Evolutionary conservation across 352 stramenopile species (phyloP).

Genomic region (Lagenidium sp.): DNA sequence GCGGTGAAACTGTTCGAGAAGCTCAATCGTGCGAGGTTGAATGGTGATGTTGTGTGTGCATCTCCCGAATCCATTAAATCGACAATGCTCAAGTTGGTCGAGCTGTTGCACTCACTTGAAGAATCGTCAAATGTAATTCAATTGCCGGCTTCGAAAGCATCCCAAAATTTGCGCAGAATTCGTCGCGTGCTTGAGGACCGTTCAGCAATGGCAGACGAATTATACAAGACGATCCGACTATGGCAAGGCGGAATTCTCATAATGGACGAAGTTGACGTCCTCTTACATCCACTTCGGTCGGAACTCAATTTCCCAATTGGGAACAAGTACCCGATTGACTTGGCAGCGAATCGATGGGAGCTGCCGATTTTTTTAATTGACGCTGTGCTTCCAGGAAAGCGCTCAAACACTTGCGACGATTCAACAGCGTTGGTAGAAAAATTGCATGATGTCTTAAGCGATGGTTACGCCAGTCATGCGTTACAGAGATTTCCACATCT

Average conservation of each 20-base stretch:
- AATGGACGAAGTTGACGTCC: slow-evolving; percentile 91
- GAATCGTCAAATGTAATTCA: slow-evolving; percentile 70
- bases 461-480: slow-evolving; percentile 90
- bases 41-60: slow-evolving; percentile 95
- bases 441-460: slow-evolving; percentile 86
- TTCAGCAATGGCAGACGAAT: slow-evolving; percentile 87
- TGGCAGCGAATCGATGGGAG: slow-evolving; percentile 87
- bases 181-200: slow-evolving; percentile 61
- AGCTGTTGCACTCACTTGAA: slow-evolving; percentile 88
- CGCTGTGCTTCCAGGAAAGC: slow-evolving; percentile 92
- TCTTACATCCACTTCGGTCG: slow-evolving; percentile 85
- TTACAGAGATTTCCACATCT: slow-evolving; percentile 97
- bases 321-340: slow-evolving; percentile 88
- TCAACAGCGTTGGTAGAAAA: slow-evolving; percentile 13
- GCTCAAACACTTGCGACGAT: no score
- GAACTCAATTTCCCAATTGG: slow-evolving; percentile 91
- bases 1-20: slow-evolving; percentile 69
- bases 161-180: slow-evolving; percentile 65
- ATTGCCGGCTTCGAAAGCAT: slow-evolving; percentile 32
- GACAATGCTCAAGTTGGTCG: slow-evolving; percentile 98
- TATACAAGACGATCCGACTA: slow-evolving; percentile 82
- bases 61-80: slow-evolving; percentile 99
- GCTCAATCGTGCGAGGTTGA: slow-evolving; percentile 84
- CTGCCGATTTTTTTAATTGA: slow-evolving; percentile 93
- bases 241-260: slow-evolving; percentile 92